Base-by-base conservation (phyloP, 805 yeast genomes). In the Candida orba region DNA sequence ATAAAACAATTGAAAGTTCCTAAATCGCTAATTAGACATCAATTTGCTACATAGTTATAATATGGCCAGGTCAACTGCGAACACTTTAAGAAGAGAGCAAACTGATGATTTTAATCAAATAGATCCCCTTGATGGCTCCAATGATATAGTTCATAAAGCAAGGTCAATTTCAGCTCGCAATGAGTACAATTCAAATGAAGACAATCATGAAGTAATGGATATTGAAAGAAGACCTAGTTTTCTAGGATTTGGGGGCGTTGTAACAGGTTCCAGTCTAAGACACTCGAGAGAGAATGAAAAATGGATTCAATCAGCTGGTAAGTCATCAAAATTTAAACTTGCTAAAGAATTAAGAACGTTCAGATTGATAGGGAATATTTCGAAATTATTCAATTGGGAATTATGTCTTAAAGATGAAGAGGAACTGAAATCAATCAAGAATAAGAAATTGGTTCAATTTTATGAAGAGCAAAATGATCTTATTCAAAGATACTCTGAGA, bases 391-490 rank as follows among this genome's bases (percentile, higher is more conserved):
- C 20, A 64, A 72, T 42, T 77, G 83, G 82, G 44, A 40, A 22
- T 36, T 42, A 12, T 47, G 50, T 41, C 43, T 47, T 35, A 46
- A 53, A 15, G 30, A 53, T 5, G 67, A 60, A 0, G 52, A 49
- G 1, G 53, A 52, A 31, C 41, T 67, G 27, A 41, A 52, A 14
- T 49, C 43, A 8, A 48, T 61, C 15, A 58, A 58, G 37, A 62
- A 54, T 20, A 57, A 49, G 34, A 43, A 51, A 10, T 41, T 75
- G 6, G 62, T 68, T 24, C 44, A 58, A 17, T 83, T 64, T 58
- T 84, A 85, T 60, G 59, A 61, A 35, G 57, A 63, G 3, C 91
- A 84, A 60, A 84, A 84, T 57, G 75, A 68, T 35, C 57, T 79
- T 41, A 76, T 84, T 41, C 74, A 71, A 22, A 66, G 76, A 42